These are phyloP conservation scores for Apiospora saccharicola DNA, from an alignment of 2,329 filamentous ascomycete species.

Conservation along the genomic window DNA sequence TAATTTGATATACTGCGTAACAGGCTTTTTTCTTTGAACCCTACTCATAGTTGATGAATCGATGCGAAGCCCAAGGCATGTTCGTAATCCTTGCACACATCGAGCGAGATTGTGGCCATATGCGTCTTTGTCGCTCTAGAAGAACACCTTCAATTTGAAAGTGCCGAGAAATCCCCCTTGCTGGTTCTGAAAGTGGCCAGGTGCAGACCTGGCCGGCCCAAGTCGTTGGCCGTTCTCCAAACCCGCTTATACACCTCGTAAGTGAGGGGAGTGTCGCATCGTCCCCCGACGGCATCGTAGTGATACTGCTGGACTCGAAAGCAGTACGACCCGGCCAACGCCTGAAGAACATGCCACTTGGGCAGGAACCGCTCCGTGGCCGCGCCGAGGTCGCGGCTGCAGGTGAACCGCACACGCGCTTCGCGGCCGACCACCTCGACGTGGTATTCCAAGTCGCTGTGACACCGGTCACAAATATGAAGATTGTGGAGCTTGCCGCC, in stretches of 20 bases:
- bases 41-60: too few species aligned
- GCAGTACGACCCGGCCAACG: background rate
- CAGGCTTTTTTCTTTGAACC: too few species aligned
- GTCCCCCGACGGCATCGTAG: background rate
- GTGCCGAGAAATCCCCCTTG: background rate
- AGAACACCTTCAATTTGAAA: background rate
- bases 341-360: background rate
- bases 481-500: background rate
- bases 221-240: background rate
- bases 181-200: background rate
- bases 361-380: background rate
- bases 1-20: too few species aligned
- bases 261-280: background rate
- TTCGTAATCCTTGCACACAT: too few species aligned
- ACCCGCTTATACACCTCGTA: background rate
- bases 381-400: background rate
- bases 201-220: background rate
- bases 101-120: too few species aligned
- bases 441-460: background rate
- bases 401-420: conserved; percentile 5
- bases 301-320: background rate
- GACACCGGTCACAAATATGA: background rate
- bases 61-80: too few species aligned
- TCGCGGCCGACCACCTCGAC: conserved; percentile 1
- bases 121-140: too few species aligned